phyloP scores from a whole-genome alignment of 140 eudicot species.

The Flaveria floridana region DNA sequence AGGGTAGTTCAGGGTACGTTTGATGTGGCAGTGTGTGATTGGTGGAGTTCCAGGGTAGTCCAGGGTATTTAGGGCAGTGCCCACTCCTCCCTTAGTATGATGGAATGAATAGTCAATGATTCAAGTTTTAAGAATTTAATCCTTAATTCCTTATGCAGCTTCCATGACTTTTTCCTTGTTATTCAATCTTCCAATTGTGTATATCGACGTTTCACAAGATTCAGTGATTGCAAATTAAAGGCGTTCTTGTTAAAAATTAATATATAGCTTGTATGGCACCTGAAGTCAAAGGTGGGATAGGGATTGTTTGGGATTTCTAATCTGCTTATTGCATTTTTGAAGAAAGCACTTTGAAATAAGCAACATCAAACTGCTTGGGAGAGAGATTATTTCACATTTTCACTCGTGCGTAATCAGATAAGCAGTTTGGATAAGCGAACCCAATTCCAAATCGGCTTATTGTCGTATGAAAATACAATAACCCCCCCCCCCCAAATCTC shows the following conservation, averaged over 20 bases:
- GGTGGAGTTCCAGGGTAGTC: too few relatives aligned
- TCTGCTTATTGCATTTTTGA: neutral
- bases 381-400: too few relatives aligned
- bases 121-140: neutral
- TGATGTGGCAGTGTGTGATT: too few relatives aligned
- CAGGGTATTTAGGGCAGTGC: too few relatives aligned
- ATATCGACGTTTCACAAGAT: neutral
- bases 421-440: neutral
- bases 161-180: neutral
- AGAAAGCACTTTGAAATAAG: neutral
- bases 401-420: neutral
- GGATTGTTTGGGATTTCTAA: neutral
- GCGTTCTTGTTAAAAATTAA: neutral
- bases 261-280: slow-evolving; percentile 8
- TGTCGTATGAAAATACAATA: neutral
- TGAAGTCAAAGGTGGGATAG: neutral
- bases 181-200: neutral
- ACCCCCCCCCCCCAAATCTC: too few relatives aligned
- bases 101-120: neutral
- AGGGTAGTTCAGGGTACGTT: too few relatives aligned
- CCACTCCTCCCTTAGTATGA: neutral
- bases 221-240: slow-evolving; percentile 2
- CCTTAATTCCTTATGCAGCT: neutral
- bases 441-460: neutral
- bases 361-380: neutral